A percentile compares a stretch with the other conserved stretches of the same genome.
Conservation (phyloP, 805 yeast genomes). For the Nakazawaea ernobii region DNA sequence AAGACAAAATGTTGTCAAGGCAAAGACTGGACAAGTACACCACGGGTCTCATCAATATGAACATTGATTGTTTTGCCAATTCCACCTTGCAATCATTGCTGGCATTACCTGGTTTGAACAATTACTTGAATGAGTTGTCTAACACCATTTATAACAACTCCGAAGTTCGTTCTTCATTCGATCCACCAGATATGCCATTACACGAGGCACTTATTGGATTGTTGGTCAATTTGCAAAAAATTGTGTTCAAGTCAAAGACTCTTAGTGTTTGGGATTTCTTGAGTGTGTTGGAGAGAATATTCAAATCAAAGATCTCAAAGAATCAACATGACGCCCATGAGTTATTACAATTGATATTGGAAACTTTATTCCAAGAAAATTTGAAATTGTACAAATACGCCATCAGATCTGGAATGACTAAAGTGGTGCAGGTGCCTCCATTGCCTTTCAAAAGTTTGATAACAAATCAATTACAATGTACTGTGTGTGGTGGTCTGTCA, state of each 20-base stretch:
- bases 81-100: constrained; percentile 78
- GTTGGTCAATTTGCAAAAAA: constrained; percentile 54
- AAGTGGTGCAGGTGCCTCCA: constrained; percentile 36
- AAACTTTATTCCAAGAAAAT: constrained; percentile 68
- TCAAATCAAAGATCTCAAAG: constrained; percentile 67
- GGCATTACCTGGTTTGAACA: constrained; percentile 52
- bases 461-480: constrained; percentile 64
- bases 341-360: constrained; percentile 72
- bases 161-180: neutral
- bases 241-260: constrained; percentile 45
- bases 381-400: constrained; percentile 31
- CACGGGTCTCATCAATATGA: constrained; percentile 75
- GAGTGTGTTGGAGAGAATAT: constrained; percentile 64
- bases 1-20: constrained; percentile 25
- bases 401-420: constrained; percentile 11
- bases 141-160: constrained; percentile 18
- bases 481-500: constrained; percentile 58
- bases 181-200: constrained; percentile 38
- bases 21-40: constrained; percentile 68
- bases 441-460: constrained; percentile 72
- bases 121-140: constrained; percentile 34
- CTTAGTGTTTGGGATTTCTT: constrained; percentile 77
- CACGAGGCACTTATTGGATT: constrained; percentile 53
- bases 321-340: constrained; percentile 97
- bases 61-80: constrained; percentile 92